These are phyloP conservation scores for Ceratobasidium sp. DNA, from an alignment of 1,284 basidiomycete species.

Conservation along the genomic window DNA sequence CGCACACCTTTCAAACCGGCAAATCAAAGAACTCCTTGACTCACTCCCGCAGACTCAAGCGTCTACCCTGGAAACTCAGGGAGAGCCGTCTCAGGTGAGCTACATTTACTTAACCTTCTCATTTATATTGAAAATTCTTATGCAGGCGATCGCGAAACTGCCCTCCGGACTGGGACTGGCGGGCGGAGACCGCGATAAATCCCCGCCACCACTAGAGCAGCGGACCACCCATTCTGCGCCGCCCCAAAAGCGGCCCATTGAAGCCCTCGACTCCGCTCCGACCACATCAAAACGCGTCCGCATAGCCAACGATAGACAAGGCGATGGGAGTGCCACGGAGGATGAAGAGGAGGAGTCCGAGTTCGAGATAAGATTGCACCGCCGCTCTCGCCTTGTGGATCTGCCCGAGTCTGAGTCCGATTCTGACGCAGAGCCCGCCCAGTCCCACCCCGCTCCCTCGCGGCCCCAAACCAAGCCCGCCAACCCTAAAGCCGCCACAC, in stretches of 20 bases:
- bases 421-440: too few relatives aligned
- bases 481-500: too few relatives aligned
- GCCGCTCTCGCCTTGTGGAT: too few relatives aligned
- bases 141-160: constrained; percentile 14
- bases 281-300: background rate
- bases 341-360: background rate
- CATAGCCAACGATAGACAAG: background rate
- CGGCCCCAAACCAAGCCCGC: too few relatives aligned
- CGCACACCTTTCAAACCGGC: background rate
- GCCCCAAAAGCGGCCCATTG: background rate
- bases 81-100: constrained; percentile 6
- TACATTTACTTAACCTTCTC: too few relatives aligned
- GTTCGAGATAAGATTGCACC: too few relatives aligned
- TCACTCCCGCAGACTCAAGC: background rate
- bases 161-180: constrained; percentile 21
- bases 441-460: background rate
- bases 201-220: background rate
- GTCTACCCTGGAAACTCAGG: constrained; percentile 25
- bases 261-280: background rate
- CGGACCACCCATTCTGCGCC: background rate
- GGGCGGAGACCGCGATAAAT: background rate
- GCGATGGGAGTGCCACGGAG: background rate
- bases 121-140: background rate
- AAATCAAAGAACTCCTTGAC: constrained; percentile 9
- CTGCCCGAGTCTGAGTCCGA: too few relatives aligned